Evolutionary conservation across 371 early-diverging fungal genomes (phyloP).

Genomic region (Mortierella sp.): DNA sequence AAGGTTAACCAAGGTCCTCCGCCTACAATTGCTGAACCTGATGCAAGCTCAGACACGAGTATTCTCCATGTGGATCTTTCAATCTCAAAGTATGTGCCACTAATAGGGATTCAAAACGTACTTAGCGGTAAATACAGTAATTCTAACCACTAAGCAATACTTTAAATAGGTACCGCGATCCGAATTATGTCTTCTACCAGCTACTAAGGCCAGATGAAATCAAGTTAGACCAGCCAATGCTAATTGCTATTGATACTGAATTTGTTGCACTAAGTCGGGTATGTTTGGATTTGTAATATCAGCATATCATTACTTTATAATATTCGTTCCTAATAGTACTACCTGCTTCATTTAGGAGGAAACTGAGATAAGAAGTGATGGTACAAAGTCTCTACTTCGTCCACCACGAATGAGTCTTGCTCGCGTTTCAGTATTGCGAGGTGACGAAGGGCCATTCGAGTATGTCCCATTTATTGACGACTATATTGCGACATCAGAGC

Average conservation of each 20-base stretch:
- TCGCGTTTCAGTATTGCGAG: conserved; percentile 91
- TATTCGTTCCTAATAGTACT: not conserved
- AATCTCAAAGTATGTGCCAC: conserved; percentile 24
- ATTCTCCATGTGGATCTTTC: conserved; percentile 34
- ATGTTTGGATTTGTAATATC: not conserved
- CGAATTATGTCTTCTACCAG: conserved; percentile 63
- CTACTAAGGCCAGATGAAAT: conserved; percentile 72
- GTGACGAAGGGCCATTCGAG: conserved; percentile 74
- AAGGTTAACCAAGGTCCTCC: conserved; percentile 62
- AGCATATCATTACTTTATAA: not conserved
- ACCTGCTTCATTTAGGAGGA: conserved; percentile 69
- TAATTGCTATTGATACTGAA: conserved; percentile 94
- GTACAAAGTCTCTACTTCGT: conserved; percentile 83
- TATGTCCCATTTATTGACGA: conserved; percentile 95
- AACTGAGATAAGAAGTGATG: conserved; percentile 92
- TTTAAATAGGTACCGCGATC: conserved; percentile 58
- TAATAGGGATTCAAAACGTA: not conserved
- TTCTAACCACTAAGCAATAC: not conserved
- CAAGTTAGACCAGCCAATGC: conserved; percentile 69
- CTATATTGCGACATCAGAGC: conserved; percentile 87
- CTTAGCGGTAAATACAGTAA: not conserved
- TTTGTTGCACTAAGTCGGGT: conserved; percentile 90
- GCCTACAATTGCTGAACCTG: conserved; percentile 52
- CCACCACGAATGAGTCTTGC: conserved; percentile 89
- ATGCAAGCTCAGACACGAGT: conserved; percentile 15